Base-by-base conservation (phyloP, 495 filamentous ascomycete species). In the Platismatia glauca region DNA sequence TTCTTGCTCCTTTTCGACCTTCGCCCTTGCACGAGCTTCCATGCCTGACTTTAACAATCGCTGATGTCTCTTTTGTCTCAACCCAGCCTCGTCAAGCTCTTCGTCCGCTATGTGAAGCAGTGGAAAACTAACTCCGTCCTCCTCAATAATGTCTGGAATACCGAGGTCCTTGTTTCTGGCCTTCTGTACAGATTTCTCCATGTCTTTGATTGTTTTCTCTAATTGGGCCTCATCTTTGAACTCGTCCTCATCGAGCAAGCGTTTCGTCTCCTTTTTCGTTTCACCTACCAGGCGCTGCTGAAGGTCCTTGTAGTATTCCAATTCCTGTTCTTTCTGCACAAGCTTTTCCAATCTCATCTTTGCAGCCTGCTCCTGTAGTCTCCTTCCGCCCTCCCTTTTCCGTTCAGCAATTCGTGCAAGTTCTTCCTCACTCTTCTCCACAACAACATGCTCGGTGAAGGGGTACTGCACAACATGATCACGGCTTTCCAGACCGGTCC, bases 281-380 rank as follows among this genome's bases (percentile, higher is more conserved):
- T 81, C 80, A 27, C 84, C 79, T 38, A 83, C 80, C 11, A 95
- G 73, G 22, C 80, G 82, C 20, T 75, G 71, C 61, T 91, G 89
- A 7, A 98, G 76, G 59, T 90, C 82, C 69, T 89, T 90, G 78
- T 90, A 96, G 71, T 95, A 97, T 62, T 95, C 93, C 18, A 97
- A 75, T 68, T 97, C 93, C 71, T 95, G 84, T 74, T 98, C 94
- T 73, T 97, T 97, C 68, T 88, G 88, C 69, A 97, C 89, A 29
- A 98, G 77, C 73, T 95, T 91, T 52, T 98, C 95, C 7, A 98
- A 75, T 22, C 94, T 83, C 88, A 96, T 95, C 71, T 95, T 97
- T 4, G 94, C 93, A 0, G 94, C 95, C 71, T 98, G 94, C 68
- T 96, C 94, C 70, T 98, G 94, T 24, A 98, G 73, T 38, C 95